Conservation (phyloP, 2,329 filamentous ascomycete species). For the Chaetomiaceae sp. region DNA sequence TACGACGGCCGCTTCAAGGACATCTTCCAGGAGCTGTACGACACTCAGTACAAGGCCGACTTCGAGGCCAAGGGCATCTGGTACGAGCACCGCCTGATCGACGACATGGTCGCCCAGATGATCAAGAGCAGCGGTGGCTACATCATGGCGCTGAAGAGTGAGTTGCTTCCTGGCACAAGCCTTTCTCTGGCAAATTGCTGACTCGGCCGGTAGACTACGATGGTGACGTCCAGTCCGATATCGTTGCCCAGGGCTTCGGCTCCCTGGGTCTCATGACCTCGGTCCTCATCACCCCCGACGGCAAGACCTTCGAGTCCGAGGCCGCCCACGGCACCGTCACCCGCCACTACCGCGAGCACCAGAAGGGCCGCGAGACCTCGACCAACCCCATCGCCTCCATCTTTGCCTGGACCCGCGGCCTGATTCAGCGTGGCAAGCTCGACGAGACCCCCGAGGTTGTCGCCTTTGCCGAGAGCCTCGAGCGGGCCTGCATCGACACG, state of each 20-base stretch:
- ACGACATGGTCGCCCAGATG: slow-evolving; percentile 99
- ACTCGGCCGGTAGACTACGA: slow-evolving; percentile 73
- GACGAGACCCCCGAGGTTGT: slow-evolving; percentile 90
- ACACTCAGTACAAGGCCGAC: slow-evolving; percentile 76
- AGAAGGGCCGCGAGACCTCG: slow-evolving; percentile 94
- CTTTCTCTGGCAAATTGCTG: background rate
- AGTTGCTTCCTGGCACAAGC: slow-evolving; percentile 32
- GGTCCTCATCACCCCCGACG: slow-evolving; percentile 91
- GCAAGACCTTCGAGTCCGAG: slow-evolving; percentile 95
- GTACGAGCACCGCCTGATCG: slow-evolving; percentile 99
- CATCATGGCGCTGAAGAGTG: slow-evolving; percentile 97
- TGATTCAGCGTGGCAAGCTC: slow-evolving; percentile 87
- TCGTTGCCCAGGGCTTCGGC: slow-evolving; percentile 96
- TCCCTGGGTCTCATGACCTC: slow-evolving; percentile 98
- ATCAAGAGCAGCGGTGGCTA: slow-evolving; percentile 97
- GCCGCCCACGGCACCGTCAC: slow-evolving; percentile 98
- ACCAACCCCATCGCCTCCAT: slow-evolving; percentile 99
- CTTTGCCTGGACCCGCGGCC: slow-evolving; percentile 96
- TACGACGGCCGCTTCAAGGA: slow-evolving; percentile 99
- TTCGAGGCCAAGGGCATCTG: slow-evolving; percentile 93
- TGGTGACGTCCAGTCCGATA: slow-evolving; percentile 97
- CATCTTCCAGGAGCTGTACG: slow-evolving; percentile 97
- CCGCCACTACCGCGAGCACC: slow-evolving; percentile 97
- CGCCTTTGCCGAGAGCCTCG: slow-evolving; percentile 84
- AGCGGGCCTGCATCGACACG: slow-evolving; percentile 90